phyloP scores from a whole-genome alignment of 2,329 filamentous ascomycete genomes.

The Exserohilum turcica region DNA sequence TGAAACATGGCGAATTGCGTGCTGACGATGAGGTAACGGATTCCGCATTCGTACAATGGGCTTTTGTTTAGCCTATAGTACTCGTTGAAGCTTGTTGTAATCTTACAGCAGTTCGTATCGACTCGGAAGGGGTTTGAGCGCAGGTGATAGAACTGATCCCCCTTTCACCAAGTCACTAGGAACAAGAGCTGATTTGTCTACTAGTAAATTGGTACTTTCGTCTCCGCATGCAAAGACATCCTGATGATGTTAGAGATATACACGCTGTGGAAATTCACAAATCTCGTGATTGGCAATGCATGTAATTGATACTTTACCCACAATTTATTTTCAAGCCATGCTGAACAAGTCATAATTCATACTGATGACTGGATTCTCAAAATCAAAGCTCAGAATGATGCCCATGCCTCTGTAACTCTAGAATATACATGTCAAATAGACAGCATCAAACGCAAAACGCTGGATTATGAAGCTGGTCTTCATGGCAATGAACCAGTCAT shows the following conservation, averaged over 20 bases:
- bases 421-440: too few species aligned
- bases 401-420: too few species aligned
- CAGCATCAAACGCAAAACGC: too few species aligned
- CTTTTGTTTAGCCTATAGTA: constrained; percentile 8
- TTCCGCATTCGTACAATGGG: neutral
- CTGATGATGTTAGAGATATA: neutral
- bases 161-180: neutral
- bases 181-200: too few species aligned
- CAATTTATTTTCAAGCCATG: neutral
- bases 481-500: too few species aligned
- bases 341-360: neutral
- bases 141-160: neutral
- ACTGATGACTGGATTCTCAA: constrained; percentile 8
- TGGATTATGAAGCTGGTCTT: too few species aligned
- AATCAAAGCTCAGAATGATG: constrained; percentile 7
- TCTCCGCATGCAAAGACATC: neutral
- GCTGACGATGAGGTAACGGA: neutral
- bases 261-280: too few species aligned
- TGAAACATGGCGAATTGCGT: constrained; percentile 11
- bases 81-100: neutral
- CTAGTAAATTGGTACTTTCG: too few species aligned
- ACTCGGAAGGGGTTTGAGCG: neutral
- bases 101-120: neutral
- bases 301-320: neutral
- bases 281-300: neutral